These are phyloP conservation scores for Scenedesmus sp. DNA, from an alignment of 163 green algal genomes.

Conservation along the genomic window DNA sequence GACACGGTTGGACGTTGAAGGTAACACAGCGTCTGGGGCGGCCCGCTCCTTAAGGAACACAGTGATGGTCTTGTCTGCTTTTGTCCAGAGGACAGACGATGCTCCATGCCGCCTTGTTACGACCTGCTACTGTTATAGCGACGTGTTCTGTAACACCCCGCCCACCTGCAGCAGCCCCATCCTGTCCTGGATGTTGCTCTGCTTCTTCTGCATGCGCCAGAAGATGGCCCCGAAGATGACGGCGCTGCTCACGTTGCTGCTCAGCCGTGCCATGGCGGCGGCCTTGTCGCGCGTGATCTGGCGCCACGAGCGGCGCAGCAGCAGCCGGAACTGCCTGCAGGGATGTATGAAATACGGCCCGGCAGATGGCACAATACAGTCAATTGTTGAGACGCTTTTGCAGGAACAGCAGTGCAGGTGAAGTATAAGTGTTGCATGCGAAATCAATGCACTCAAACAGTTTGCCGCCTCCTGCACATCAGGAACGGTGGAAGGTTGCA, in stretches of 20 bases:
- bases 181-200: constrained; percentile 90
- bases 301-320: constrained; percentile 84
- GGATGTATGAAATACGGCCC: not conserved
- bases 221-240: constrained; percentile 96
- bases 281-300: constrained; percentile 89
- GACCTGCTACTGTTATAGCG: too few species aligned
- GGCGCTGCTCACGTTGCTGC: constrained; percentile 76
- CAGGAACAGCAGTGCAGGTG: not conserved
- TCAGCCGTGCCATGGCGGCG: constrained; percentile 75
- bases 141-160: not conserved
- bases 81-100: too few species aligned
- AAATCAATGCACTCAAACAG: not conserved
- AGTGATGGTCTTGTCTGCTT: constrained; percentile 87
- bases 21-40: too few species aligned
- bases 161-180: constrained; percentile 92
- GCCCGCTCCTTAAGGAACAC: constrained; percentile 84
- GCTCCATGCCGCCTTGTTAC: too few species aligned
- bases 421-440: not conserved
- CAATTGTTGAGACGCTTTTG: too few species aligned
- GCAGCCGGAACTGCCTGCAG: constrained; percentile 80
- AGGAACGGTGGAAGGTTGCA: not conserved
- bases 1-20: too few species aligned
- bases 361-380: not conserved
- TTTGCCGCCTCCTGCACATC: not conserved
- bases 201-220: constrained; percentile 79